phyloP scores from a whole-genome alignment of 345 rosid genomes.

The Aquilaria sinensis region DNA sequence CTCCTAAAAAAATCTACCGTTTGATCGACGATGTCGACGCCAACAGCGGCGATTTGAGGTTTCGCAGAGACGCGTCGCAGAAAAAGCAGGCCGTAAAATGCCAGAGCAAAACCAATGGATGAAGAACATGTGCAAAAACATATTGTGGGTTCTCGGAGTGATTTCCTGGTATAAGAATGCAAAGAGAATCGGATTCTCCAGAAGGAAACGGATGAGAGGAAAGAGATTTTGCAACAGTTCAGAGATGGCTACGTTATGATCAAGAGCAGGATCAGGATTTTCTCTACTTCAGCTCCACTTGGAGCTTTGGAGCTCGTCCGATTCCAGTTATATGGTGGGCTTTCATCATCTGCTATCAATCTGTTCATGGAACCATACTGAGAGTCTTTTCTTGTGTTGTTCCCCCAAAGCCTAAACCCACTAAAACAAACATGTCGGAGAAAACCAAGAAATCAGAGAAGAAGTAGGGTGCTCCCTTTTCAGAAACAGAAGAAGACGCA shows the following conservation, averaged over 20 bases:
- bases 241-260: conserved; percentile 19
- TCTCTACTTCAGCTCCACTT: conserved; percentile 49
- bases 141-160: conserved; percentile 25
- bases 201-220: conserved; percentile 1
- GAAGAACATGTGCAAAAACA: conserved; percentile 20
- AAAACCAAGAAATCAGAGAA: conserved; percentile 28
- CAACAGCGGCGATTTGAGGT: conserved; percentile 24
- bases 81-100: conserved; percentile 32
- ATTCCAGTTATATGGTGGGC: conserved; percentile 58
- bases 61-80: conserved; percentile 10
- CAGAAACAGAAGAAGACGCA: conserved; percentile 6
- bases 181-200: conserved; percentile 24
- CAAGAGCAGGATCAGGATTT: conserved; percentile 35
- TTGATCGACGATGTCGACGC: conserved; percentile 48
- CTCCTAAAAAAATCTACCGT: conserved; percentile 86
- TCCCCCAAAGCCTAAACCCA: conserved; percentile 32
- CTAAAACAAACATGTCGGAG: conserved; percentile 21
- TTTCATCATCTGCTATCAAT: conserved; percentile 72
- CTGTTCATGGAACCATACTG: conserved; percentile 33
- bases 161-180: conserved; percentile 45
- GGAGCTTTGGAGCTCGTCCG: conserved; percentile 66
- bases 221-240: conserved; percentile 14
- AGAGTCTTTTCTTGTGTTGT: conserved; percentile 23
- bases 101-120: conserved; percentile 22
- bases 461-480: conserved; percentile 14